Evolutionary conservation across 768 basidiomycete species (phyloP).

Genomic region (Tylopilus felleus): DNA sequence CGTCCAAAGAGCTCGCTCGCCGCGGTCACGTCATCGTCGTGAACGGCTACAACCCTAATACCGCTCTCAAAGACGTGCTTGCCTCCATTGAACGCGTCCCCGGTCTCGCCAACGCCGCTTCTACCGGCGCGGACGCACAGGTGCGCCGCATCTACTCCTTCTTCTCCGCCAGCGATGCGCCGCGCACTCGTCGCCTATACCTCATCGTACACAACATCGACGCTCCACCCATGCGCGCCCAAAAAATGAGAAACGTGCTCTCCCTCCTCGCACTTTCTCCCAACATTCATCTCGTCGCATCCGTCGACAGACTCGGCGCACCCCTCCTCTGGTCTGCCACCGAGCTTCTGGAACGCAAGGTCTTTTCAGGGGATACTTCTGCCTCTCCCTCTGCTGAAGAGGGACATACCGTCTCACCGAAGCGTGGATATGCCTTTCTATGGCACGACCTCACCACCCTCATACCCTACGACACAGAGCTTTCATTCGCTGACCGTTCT

Average conservation of each 20-base stretch:
- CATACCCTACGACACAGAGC: constrained; percentile 74
- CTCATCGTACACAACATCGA: constrained; percentile 91
- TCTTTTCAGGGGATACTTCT: constrained; percentile 1
- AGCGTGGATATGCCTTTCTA: constrained; percentile 66
- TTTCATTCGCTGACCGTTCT: constrained; percentile 61
- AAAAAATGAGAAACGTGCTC: constrained; percentile 63
- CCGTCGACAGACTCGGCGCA: constrained; percentile 84
- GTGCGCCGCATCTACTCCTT: constrained; percentile 63
- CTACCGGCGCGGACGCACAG: constrained; percentile 52
- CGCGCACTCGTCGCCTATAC: constrained; percentile 50
- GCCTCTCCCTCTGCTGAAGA: not conserved
- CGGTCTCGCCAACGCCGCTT: constrained; percentile 9
- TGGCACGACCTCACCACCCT: constrained; percentile 93
- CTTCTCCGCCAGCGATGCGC: constrained; percentile 42
- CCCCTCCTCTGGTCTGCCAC: constrained; percentile 81
- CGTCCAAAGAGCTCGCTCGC: constrained; percentile 49
- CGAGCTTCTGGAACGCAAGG: constrained; percentile 56
- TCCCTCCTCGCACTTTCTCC: constrained; percentile 70
- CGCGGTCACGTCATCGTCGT: constrained; percentile 71
- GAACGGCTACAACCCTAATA: constrained; percentile 73
- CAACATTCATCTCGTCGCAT: constrained; percentile 77
- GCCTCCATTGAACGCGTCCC: constrained; percentile 48
- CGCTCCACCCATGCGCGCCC: constrained; percentile 59
- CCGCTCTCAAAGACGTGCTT: constrained; percentile 67
- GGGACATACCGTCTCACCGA: constrained; percentile 13